Evolutionary conservation across 1,284 basidiomycete genomes (phyloP), one percentile per base, ranked within the genome.

Genomic region (Leccinum subrobustum): DNA sequence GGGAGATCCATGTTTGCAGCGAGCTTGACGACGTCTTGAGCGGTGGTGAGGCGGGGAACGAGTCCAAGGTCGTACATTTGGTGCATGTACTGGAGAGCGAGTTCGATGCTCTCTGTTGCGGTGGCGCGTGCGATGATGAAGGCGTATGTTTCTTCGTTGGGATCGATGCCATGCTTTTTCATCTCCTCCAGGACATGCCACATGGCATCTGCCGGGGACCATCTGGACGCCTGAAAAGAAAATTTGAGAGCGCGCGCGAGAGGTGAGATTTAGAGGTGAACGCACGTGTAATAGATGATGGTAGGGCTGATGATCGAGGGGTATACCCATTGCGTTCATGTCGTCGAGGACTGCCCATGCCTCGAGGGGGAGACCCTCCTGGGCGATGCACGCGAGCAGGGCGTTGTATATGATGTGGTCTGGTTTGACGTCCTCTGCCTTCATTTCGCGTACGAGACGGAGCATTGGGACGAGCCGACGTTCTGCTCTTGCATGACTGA

Each of bases 291-390:
- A 75, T 16, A 94, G 77, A 50, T 81, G 75, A 64, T 90, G 86
- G 74, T 88, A 91, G 3, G 85, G 82, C 58, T 81, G 77, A 3
- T 79, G 65, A 61, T 87, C 80, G 1, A 86, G 90, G 20, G 70
- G 64, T 29, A 94, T 68, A 1, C 82, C 85, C 55, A 83, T 68
- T 14, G 81, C 75, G 23, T 79, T 59, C 82, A 93, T 92, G 65
- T 94, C 92, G 31, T 89, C 84, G 52, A 91, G 77, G 27, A 91
- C 81, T 6, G 89, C 91, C 77, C 84, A 83, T 4, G 86, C 85
- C 59, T 89, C 84, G 23, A 77, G 61, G 66, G 76, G 75, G 16
- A 78, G 66, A 2, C 73, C 75, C 31, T 78, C 71, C 14, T 71
- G 64, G 0, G 81, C 78, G 54, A 85, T 78, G 29, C 81, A 77